Evolutionary conservation across 768 basidiomycete species (phyloP), one percentile per base, ranked within the genome.

Genomic region (Tricholomella constricta): DNA sequence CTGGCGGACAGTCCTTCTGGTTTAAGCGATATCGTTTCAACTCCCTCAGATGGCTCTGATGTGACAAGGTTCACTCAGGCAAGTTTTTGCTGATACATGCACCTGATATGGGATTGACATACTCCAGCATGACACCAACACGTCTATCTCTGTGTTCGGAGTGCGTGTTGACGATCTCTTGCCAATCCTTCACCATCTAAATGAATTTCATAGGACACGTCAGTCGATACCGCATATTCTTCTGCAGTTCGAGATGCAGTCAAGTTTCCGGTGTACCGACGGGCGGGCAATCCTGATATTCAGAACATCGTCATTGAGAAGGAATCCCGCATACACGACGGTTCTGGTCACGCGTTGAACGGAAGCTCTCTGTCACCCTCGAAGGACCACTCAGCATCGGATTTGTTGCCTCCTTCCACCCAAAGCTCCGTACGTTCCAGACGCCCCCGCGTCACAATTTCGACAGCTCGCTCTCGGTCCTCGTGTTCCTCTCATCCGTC

Each of bases 31-130:
- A 29, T 37, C 36, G 35, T 31, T 34, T 50, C 47, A 11, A 53
- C 44, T 1, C 51, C 56, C 3, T 60, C 57, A 8, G 41, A 56
- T 48, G 60, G 54, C 32, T 67, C 66, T 22, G 55, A 61, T 29
- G 48, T 67, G 51, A 65, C 61, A 19, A 63, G 56, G 23, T 60
- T 61, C 26, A 56, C 48, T 2, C 46, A 42, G 55, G 63, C 55
- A 51, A 25, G 57, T 49, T 15, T 38, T 9, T 42, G 3, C 19
- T 8, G 5, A 25, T 26, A 12, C 22, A 46, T 43, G 37, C 26
- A 38, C 20, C n/a, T 6, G 25, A 26, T 4, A 38, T 17, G 25
- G 29, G 7, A 26, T 36, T 45, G 17, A 50, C 27, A 12, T 26
- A 19, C 6, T 45, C 15, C 26, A 60, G 59, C 25, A 40, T 35